A percentile compares a stretch with the other conserved stretches of the same genome.
These are phyloP conservation scores for Nemania diffusa DNA, from an alignment of 2,329 filamentous ascomycete genomes.

Conservation along the genomic window DNA sequence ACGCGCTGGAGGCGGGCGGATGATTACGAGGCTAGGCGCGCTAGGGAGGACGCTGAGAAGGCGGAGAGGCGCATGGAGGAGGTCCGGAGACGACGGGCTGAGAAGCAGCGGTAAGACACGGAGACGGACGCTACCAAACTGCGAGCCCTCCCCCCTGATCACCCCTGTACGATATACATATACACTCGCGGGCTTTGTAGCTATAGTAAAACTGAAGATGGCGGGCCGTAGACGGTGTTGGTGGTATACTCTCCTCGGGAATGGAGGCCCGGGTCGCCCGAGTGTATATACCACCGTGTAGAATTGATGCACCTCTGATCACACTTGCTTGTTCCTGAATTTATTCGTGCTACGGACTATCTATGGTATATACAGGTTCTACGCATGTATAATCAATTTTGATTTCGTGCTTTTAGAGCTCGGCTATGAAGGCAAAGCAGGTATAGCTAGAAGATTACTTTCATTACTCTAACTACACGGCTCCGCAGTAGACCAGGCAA, in stretches of 20 bases:
- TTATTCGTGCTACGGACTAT: not conserved
- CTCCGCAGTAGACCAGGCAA: no score
- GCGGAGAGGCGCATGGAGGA: constrained; percentile 46
- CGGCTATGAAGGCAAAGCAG: no score
- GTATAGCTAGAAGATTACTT: no score
- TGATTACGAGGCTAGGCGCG: constrained; percentile 46
- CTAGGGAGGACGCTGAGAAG: constrained; percentile 53
- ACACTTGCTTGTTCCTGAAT: not conserved
- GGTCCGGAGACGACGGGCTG: constrained; percentile 34
- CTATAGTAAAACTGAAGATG: not conserved
- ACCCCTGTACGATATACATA: not conserved
- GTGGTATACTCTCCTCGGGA: not conserved
- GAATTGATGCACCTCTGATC: constrained; percentile 10
- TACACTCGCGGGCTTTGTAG: not conserved
- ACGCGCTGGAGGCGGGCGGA: constrained; percentile 41
- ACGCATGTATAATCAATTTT: not conserved
- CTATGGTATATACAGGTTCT: not conserved
- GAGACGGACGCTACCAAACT: no score
- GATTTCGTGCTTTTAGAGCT: no score
- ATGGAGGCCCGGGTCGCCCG: not conserved
- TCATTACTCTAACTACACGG: no score
- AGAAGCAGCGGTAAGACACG: constrained; percentile 12
- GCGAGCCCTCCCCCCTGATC: no score
- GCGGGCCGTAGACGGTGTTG: not conserved
- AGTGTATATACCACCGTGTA: constrained; percentile 23